Percentiles rank a stretch among this genome's conserved stretches.
These are phyloP conservation scores for Nicotiana tomentosiformis DNA, from an alignment of 257 asterid genomes.

Conservation along the genomic window DNA sequence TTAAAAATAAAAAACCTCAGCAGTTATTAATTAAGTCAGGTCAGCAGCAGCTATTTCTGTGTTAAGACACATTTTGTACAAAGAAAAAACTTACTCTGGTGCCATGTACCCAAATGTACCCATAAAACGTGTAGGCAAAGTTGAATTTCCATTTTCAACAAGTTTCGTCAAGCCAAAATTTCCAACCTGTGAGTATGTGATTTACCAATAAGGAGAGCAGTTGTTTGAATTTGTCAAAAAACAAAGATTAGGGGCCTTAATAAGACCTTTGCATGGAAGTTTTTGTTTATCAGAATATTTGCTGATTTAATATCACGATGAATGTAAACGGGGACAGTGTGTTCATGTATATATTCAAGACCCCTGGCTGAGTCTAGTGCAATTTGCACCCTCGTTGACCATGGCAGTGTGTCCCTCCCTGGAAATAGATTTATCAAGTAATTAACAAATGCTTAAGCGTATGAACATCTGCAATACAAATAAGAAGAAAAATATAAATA, in stretches of 20 bases:
- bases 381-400: conserved; percentile 84
- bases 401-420: conserved; percentile 71
- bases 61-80: not conserved
- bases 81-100: conserved; percentile 66
- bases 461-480: not conserved
- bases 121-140: conserved; percentile 78
- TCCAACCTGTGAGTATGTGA: conserved; percentile 59
- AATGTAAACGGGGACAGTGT: conserved; percentile 80
- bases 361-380: conserved; percentile 97
- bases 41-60: not conserved
- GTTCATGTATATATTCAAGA: conserved; percentile 91
- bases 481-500: not conserved
- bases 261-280: conserved; percentile 78
- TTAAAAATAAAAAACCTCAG: no score
- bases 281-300: conserved; percentile 78
- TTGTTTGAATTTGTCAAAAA: not conserved
- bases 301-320: conserved; percentile 96
- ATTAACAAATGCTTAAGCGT: not conserved
- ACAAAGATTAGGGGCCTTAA: conserved; percentile 9
- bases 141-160: conserved; percentile 74
- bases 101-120: conserved; percentile 98
- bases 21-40: no score
- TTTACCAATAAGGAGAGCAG: not conserved
- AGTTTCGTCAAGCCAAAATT: conserved; percentile 89
- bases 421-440: conserved; percentile 17